These are phyloP conservation scores for Boletus speciosus DNA, from an alignment of 768 basidiomycete species.

Conservation along the genomic window DNA sequence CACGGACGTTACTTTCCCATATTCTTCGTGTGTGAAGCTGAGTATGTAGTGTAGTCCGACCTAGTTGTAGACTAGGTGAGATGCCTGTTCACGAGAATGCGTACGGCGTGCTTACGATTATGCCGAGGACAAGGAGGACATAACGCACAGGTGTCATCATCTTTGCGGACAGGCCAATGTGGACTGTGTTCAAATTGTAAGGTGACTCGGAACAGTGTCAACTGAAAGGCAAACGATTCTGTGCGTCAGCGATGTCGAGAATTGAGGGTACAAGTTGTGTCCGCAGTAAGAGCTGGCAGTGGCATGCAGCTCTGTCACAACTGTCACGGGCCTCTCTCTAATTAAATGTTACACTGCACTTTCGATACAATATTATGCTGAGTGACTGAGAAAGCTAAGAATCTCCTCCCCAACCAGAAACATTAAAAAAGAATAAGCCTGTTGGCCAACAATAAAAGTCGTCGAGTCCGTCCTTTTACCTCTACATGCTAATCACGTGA, in stretches of 20 bases:
- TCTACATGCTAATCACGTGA: no score
- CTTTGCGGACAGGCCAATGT: slow-evolving; percentile 16
- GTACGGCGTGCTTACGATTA: slow-evolving; percentile 40
- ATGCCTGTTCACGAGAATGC: not conserved
- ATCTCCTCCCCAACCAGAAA: not conserved
- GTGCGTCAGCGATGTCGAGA: not conserved
- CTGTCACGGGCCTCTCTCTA: not conserved
- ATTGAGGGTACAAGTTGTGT: not conserved
- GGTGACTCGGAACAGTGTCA: no score
- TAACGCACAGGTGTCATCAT: slow-evolving; percentile 65
- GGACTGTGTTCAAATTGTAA: not conserved
- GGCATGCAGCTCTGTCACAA: not conserved
- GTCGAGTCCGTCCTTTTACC: no score
- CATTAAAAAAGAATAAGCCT: not conserved
- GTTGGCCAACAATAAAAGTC: no score
- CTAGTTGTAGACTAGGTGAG: slow-evolving; percentile 22
- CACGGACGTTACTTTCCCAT: slow-evolving; percentile 41
- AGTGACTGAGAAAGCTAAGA: not conserved
- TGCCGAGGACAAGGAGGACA: slow-evolving; percentile 43
- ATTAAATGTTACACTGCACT: not conserved
- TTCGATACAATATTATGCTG: no score
- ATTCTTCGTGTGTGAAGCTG: slow-evolving; percentile 41
- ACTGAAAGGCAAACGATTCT: not conserved
- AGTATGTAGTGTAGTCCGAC: slow-evolving; percentile 41
- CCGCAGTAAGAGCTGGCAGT: not conserved